Evolutionary conservation across 2,329 filamentous ascomycete species (phyloP), one percentile per base, ranked within the genome.

Genomic region (Colletotrichum lini): DNA sequence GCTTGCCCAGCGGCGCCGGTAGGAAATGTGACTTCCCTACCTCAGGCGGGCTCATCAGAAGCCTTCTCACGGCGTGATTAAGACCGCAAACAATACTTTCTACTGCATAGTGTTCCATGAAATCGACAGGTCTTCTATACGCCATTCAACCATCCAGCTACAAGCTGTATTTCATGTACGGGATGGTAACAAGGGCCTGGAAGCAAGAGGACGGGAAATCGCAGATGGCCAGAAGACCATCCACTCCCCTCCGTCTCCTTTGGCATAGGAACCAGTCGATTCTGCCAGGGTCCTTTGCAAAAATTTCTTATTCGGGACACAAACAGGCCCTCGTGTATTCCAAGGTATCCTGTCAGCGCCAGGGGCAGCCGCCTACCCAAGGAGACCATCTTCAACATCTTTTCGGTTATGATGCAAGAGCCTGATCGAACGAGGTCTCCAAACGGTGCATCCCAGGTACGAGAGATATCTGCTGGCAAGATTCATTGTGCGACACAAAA

Each of bases 401-500:
- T 23, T 38, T n/a, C 16, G 13, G 38, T 5, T 26, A 16, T 49
- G 7, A 30, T 13, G 40, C 30, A 38, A n/a, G 21, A 26, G 6
- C 30, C 30, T 16, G n/a, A 21, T 23, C n/a, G 10, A 21, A 13
- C 3, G 12, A 42, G n/a, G 13, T 50, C 44, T 38, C 30, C 8
- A 23, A 26, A 9, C 35, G 30, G 21, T 38, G 30, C n/a, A 16
- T 54, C 30, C 30, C 18, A 15, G 16, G 4, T 8, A 26, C 3
- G 13, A 16, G 13, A 16, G n/a, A 18, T 40, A 21, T n/a, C 59
- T n/a, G n/a, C 13, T 16, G 9, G n/a, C 45, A 49, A 40, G 30
- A 18, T 26, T 21, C 35, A n/a, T 52, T n/a, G 45, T 61, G 45
- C 58, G 23, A 61, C 45, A 21, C 35, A 49, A 50, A 30, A 38